A percentile compares a stretch with the other conserved stretches of the same genome.
Evolutionary conservation across 805 yeast species (phyloP).

Genomic region (Nakazawaea sp.): DNA sequence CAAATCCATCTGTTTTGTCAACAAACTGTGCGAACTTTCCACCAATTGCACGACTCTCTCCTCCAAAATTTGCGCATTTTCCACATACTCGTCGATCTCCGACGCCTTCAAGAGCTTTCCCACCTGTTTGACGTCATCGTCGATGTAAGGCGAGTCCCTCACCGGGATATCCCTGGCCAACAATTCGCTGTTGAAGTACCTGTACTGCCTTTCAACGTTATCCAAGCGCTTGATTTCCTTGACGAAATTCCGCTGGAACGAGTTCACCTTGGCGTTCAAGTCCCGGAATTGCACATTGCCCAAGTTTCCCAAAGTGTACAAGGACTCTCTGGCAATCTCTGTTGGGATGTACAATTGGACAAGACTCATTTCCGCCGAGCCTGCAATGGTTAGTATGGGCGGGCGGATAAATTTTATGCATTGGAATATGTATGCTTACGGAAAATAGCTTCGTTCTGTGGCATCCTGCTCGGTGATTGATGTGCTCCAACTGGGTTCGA

Average conservation of each 20-base stretch:
- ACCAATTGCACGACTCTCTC: constrained; percentile 66
- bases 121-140: constrained; percentile 2
- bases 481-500: no score
- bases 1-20: constrained; percentile 55
- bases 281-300: constrained; percentile 88
- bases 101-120: constrained; percentile 24
- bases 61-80: constrained; percentile 62
- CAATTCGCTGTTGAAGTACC: constrained; percentile 45
- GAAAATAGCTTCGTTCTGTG: constrained; percentile 13
- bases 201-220: constrained; percentile 80
- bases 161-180: constrained; percentile 38
- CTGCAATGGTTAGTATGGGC: constrained; percentile 14
- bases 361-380: constrained; percentile 97
- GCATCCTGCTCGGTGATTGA: not conserved
- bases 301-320: constrained; percentile 80
- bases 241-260: constrained; percentile 88
- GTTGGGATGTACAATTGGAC: constrained; percentile 88
- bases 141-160: constrained; percentile 11
- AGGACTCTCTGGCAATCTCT: constrained; percentile 81
- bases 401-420: no score
- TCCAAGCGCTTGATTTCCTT: constrained; percentile 80
- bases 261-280: constrained; percentile 68
- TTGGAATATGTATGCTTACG: constrained; percentile 11
- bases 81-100: constrained; percentile 65
- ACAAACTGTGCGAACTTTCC: constrained; percentile 59